Conservation (phyloP, 352 stramenopile genomes). For the Globisporangium cederbergense region DNA sequence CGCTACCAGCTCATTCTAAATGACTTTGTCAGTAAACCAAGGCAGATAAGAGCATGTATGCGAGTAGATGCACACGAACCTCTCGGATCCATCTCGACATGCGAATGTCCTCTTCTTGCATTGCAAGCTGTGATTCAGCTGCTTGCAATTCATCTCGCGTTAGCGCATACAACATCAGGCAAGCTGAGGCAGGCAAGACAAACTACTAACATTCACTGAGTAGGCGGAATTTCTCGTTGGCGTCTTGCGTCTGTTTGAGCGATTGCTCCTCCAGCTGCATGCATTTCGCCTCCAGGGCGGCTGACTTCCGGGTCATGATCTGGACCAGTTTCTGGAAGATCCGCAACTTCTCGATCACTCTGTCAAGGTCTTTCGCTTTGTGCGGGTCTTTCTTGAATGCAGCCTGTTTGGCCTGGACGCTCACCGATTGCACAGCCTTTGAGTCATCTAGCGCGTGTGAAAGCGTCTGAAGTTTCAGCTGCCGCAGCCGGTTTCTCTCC, state of each 20-base stretch:
- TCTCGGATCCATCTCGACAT: slow-evolving; percentile 8
- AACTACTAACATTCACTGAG: slow-evolving; percentile 6
- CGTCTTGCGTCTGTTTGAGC: slow-evolving; percentile 1
- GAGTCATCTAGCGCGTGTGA: slow-evolving; percentile 1
- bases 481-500: slow-evolving; percentile 10
- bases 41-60: background rate
- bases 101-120: slow-evolving; percentile 8
- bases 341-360: slow-evolving; percentile 5
- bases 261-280: slow-evolving; percentile 14
- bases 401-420: background rate
- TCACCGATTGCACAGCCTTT: background rate
- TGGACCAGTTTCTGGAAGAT: slow-evolving; percentile 15
- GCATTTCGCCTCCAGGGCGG: slow-evolving; percentile 8
- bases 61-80: background rate
- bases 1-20: slow-evolving; percentile 6
- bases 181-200: no score
- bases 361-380: slow-evolving; percentile 9
- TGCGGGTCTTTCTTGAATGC: background rate
- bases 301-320: slow-evolving; percentile 8
- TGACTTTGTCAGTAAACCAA: background rate
- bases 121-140: slow-evolving; percentile 11
- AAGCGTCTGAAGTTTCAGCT: slow-evolving; percentile 6
- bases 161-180: background rate
- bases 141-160: background rate
- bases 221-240: background rate